phyloP scores from a whole-genome alignment of 225 moss, liverwort and hornwort genomes.

The Pseudoscleropodium purum region DNA sequence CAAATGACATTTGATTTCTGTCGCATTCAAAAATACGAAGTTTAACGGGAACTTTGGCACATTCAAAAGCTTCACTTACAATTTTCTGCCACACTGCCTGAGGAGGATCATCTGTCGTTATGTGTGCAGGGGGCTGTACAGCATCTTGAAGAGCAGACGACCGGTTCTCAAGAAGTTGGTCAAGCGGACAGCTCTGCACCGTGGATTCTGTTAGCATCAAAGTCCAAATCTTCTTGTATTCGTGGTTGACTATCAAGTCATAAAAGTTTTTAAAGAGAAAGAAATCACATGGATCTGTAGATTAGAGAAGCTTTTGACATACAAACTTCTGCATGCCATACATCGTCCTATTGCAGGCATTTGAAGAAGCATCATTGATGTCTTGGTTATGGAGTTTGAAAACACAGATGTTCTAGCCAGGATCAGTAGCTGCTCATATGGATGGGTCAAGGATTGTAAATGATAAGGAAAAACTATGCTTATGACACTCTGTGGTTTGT shows the following conservation, averaged over 20 bases:
- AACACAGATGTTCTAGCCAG: background rate
- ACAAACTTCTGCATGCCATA: background rate
- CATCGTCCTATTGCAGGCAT: background rate
- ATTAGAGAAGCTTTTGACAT: background rate
- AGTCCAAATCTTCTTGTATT: background rate
- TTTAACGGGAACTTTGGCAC: background rate
- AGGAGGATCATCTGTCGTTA: constrained; percentile 18
- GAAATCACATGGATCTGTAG: background rate
- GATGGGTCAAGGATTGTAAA: background rate
- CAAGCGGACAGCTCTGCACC: constrained; percentile 7
- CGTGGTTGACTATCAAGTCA: background rate
- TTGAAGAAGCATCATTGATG: background rate
- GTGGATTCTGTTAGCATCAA: background rate
- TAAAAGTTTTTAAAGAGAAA: background rate
- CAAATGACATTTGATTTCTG: background rate
- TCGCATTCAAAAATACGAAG: background rate
- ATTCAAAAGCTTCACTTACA: constrained; percentile 7
- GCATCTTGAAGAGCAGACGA: constrained; percentile 4
- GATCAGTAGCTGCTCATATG: background rate
- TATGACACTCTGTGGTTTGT: background rate
- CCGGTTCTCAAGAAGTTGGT: constrained; percentile 4
- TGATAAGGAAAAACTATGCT: background rate
- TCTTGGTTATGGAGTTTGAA: background rate
- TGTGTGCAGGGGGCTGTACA: background rate
- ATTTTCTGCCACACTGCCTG: constrained; percentile 52